phyloP scores from a whole-genome alignment of 2,329 filamentous ascomycete species.

The Sordariomycetes sp. region DNA sequence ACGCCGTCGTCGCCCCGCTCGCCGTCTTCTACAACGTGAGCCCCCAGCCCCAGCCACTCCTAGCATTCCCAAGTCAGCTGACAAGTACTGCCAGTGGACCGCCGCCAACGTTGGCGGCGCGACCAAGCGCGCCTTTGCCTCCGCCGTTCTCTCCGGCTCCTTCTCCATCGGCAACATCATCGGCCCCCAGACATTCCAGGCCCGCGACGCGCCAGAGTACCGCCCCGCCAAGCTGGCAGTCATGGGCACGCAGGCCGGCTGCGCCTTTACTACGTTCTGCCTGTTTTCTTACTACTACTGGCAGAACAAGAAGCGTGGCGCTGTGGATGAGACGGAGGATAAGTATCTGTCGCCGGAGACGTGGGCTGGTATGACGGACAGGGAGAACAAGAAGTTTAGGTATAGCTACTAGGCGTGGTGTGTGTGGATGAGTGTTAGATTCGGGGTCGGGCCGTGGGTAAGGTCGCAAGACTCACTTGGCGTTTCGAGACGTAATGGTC shows the following conservation, averaged over 20 bases:
- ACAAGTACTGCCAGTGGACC: constrained; percentile 6
- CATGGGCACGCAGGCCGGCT: constrained; percentile 33
- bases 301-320: constrained; percentile 27
- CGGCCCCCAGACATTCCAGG: constrained; percentile 23
- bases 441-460: background rate
- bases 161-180: constrained; percentile 22
- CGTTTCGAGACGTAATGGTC: background rate
- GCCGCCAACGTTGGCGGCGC: constrained; percentile 19
- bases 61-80: constrained; percentile 18
- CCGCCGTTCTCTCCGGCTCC: constrained; percentile 31
- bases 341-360: constrained; percentile 24
- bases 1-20: constrained; percentile 31
- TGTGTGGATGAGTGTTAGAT: background rate
- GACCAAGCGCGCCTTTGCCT: constrained; percentile 26
- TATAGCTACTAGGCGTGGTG: constrained; percentile 28
- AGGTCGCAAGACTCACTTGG: background rate
- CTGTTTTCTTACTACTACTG: constrained; percentile 36
- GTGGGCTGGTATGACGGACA: constrained; percentile 39
- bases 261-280: constrained; percentile 23
- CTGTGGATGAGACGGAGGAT: constrained; percentile 22
- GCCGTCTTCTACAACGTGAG: constrained; percentile 29
- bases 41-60: background rate
- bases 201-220: constrained; percentile 18
- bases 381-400: constrained; percentile 41
- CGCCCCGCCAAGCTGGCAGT: constrained; percentile 16